Evolutionary conservation across 2,329 filamentous ascomycete genomes (phyloP).

Genomic region (Ramularia collo-cygni): DNA sequence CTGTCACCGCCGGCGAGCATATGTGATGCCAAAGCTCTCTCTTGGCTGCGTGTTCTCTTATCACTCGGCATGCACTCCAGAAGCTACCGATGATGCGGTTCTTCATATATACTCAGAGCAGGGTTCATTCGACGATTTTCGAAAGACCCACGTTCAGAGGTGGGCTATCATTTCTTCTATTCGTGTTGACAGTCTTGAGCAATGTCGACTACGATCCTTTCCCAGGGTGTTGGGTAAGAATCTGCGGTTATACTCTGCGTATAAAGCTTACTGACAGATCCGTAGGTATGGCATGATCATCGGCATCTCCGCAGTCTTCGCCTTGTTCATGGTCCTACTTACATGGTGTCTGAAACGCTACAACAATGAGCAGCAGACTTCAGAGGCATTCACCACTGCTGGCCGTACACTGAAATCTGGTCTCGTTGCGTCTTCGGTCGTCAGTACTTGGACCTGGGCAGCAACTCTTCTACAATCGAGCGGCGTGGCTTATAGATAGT

Average conservation of each 20-base stretch:
- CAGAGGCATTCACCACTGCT: conserved; percentile 87
- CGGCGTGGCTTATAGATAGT: conserved; percentile 65
- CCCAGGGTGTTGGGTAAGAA: not conserved
- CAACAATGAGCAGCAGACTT: conserved; percentile 75
- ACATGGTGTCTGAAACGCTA: conserved; percentile 64
- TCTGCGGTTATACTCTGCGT: not conserved
- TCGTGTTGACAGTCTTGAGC: no score
- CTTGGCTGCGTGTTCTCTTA: no score
- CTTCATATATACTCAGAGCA: no score
- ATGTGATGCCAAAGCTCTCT: no score
- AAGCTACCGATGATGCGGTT: no score
- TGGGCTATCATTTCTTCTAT: no score
- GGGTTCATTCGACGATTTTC: no score
- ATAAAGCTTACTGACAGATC: not conserved
- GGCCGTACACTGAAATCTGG: conserved; percentile 84
- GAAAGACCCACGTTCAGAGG: no score
- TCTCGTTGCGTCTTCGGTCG: conserved; percentile 80
- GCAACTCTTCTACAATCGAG: conserved; percentile 49
- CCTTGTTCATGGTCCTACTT: conserved; percentile 68
- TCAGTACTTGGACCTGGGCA: conserved; percentile 90
- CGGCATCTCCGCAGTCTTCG: conserved; percentile 21
- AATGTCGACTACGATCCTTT: no score
- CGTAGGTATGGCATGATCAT: conserved; percentile 1
- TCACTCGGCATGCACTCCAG: no score
- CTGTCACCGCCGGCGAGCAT: no score